phyloP scores from a whole-genome alignment of 306 rosid genomes.

The Neltuma alba region DNA sequence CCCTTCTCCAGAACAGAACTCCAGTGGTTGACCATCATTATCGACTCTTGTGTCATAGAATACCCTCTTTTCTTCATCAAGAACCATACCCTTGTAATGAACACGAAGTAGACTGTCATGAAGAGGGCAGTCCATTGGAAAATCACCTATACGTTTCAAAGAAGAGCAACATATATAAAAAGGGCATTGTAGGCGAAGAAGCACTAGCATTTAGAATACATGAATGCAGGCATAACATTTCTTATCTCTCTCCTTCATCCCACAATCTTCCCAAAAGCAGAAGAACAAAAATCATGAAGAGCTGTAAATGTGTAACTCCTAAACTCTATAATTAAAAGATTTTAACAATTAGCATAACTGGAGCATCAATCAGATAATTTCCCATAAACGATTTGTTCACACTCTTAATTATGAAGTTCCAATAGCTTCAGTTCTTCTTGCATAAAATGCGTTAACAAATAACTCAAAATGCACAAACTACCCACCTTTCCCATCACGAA shows the following conservation, averaged over 20 bases:
- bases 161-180: slow-evolving; percentile 29
- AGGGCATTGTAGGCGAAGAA: slow-evolving; percentile 18
- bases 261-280: not conserved
- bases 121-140: slow-evolving; percentile 99
- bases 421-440: slow-evolving; percentile 17
- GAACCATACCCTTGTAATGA: slow-evolving; percentile 91
- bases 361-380: slow-evolving; percentile 21
- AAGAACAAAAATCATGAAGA: slow-evolving; percentile 5
- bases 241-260: slow-evolving; percentile 6
- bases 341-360: not conserved
- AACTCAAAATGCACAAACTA: slow-evolving; percentile 31
- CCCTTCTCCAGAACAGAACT: slow-evolving; percentile 97
- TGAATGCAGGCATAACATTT: not conserved
- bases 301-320: slow-evolving; percentile 10
- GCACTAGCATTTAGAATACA: slow-evolving; percentile 16
- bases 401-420: slow-evolving; percentile 23
- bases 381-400: slow-evolving; percentile 20
- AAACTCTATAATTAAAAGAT: slow-evolving; percentile 10
- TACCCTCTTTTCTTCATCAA: slow-evolving; percentile 61
- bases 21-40: slow-evolving; percentile 86
- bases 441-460: slow-evolving; percentile 17
- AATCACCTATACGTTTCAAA: slow-evolving; percentile 70
- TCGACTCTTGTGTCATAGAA: slow-evolving; percentile 86
- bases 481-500: slow-evolving; percentile 89
- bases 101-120: slow-evolving; percentile 90